Evolutionary conservation across 139 green algal species (phyloP).

Genomic region (Chlorella sorokiniana): DNA sequence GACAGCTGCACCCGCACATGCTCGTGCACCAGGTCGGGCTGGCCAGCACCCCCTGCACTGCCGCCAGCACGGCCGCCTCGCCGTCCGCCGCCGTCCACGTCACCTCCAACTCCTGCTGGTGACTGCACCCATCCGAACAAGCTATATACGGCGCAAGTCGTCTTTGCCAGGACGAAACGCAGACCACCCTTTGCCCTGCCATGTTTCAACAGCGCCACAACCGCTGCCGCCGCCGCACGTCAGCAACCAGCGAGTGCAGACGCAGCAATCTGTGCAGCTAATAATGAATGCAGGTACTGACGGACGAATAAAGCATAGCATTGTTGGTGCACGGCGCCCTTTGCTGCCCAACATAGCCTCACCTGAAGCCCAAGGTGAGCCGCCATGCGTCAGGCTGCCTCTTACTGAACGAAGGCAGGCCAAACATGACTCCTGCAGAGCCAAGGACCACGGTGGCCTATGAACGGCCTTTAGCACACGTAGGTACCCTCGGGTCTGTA

Average conservation of each 20-base stretch:
- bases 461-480: no score
- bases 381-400: constrained; percentile 26
- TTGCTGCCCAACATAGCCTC: neutral
- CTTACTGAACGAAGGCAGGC: constrained; percentile 8
- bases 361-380: constrained; percentile 11
- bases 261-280: neutral
- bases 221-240: no score
- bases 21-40: constrained; percentile 38
- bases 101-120: constrained; percentile 21
- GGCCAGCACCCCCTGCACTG: constrained; percentile 19
- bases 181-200: neutral
- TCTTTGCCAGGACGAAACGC: no score
- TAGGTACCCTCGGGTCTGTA: no score
- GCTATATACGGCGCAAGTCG: no score
- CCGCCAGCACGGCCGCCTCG: constrained; percentile 30
- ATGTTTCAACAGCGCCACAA: neutral
- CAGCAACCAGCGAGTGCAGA: no score
- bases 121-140: neutral
- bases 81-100: constrained; percentile 37
- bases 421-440: no score
- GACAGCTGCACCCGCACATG: constrained; percentile 30
- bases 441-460: no score
- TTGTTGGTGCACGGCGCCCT: neutral
- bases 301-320: neutral
- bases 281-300: neutral